Evolutionary conservation across 129 eudicot genomes (phyloP).

Genomic region (Logfia minima): DNA sequence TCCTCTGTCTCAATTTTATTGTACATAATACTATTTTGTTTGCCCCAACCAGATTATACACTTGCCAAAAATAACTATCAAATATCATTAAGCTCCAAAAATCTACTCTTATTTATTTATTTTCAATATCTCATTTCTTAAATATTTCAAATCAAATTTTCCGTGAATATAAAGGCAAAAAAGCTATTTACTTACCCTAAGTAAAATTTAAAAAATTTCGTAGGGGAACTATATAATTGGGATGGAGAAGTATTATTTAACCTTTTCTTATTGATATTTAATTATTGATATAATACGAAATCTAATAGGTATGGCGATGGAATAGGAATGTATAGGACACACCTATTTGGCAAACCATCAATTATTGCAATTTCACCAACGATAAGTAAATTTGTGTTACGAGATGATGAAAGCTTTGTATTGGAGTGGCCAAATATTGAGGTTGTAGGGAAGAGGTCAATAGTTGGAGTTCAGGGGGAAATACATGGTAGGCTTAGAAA

Average conservation of each 20-base stretch:
- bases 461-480: slow-evolving; percentile 47
- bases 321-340: slow-evolving; percentile 47
- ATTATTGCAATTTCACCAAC: slow-evolving; percentile 47
- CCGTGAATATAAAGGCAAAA: no score
- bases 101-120: no score
- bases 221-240: not conserved
- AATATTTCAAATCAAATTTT: no score
- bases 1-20: no score
- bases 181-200: no score
- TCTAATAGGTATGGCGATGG: slow-evolving; percentile 51
- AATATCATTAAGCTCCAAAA: no score
- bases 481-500: slow-evolving; percentile 45
- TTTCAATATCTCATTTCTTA: no score
- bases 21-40: no score
- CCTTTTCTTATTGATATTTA: not conserved
- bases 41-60: no score
- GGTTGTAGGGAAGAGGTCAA: slow-evolving; percentile 37
- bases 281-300: not conserved
- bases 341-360: slow-evolving; percentile 52
- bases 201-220: not conserved
- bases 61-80: no score
- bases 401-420: slow-evolving; percentile 27
- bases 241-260: no score
- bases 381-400: slow-evolving; percentile 41
- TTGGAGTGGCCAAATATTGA: slow-evolving; percentile 45